Evolutionary conservation across 495 filamentous ascomycete genomes (phyloP).

Genomic region (Daldinia grandis): DNA sequence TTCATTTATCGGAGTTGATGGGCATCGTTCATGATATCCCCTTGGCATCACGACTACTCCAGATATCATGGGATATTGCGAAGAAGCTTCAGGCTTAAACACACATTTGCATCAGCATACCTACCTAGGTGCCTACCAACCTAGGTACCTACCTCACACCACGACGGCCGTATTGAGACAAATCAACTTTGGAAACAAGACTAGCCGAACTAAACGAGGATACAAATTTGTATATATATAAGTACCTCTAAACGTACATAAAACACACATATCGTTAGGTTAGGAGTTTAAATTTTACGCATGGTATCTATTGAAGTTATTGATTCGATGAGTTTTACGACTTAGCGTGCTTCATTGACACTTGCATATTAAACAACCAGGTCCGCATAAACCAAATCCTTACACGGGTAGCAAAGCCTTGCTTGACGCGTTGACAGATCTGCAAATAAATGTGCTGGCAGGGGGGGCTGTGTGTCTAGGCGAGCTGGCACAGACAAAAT

Average conservation of each 20-base stretch:
- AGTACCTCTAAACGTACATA: background rate
- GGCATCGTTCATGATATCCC: constrained; percentile 26
- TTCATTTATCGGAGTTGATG: constrained; percentile 12
- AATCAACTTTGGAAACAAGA: background rate
- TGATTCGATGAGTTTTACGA: background rate
- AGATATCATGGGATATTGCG: background rate
- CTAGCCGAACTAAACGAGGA: background rate
- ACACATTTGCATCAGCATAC: background rate
- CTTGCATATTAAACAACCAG: background rate
- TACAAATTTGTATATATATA: background rate
- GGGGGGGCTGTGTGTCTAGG: background rate
- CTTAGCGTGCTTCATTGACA: background rate
- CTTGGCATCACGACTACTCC: background rate
- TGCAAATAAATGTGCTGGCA: background rate
- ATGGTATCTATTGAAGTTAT: background rate
- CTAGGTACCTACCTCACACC: no score
- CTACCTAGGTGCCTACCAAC: no score
- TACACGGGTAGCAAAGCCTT: background rate
- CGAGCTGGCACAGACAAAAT: background rate
- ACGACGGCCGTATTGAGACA: background rate
- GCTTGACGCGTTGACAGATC: background rate
- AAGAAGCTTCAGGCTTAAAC: background rate
- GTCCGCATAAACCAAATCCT: background rate
- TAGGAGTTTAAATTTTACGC: background rate
- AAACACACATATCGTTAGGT: background rate